Evolutionary conservation across 441 rosid species (phyloP), one percentile per base, ranked within the genome.

Genomic region (Brassica balearica): DNA sequence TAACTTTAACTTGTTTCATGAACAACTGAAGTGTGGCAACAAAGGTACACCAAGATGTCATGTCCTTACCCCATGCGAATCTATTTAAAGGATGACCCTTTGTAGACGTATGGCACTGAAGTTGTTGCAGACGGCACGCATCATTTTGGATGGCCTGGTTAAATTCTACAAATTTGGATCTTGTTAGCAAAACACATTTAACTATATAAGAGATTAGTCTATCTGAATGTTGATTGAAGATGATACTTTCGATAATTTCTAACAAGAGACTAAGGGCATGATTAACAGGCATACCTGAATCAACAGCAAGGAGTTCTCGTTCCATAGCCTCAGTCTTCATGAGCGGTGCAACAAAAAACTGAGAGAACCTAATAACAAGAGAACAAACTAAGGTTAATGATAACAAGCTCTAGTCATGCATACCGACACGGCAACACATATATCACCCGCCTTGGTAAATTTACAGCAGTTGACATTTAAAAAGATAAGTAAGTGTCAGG

Each of bases 71-170:
- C 94, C 99, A 96, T 76, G 76, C 82, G 72, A 96, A 96, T 83
- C 87, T 89, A 83, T 89, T 91, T 69, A 93, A 88, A 53, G 97
- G 97, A 72, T 90, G 95, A 78, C 87, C 87, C 43, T 85, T 73
- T 71, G 64, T 79, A 68, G 98, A 87, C 64, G 98, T 93, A 83
- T 93, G 86, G 86, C 97, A 96, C 77, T 92, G 98, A 70, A 96
- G 86, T 77, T 96, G 99, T 77, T 96, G 94, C 84, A 93, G 97
- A 80, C 98, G 98, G 70, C 89, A 91, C 60, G 84, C 88, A 89
- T 96, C 99, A 81, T 73, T 93, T 88, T 96, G 99, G 88, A 92
- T 84, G 73, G 84, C 96, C 88, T 93, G 98, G 84, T 96, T 96
- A 82, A 96, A 96, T 82, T 96, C 99, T 96, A 85, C 14, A 77